Evolutionary conservation across 2,329 filamentous ascomycete genomes (phyloP).

Genomic region (Colletotrichum lentis): DNA sequence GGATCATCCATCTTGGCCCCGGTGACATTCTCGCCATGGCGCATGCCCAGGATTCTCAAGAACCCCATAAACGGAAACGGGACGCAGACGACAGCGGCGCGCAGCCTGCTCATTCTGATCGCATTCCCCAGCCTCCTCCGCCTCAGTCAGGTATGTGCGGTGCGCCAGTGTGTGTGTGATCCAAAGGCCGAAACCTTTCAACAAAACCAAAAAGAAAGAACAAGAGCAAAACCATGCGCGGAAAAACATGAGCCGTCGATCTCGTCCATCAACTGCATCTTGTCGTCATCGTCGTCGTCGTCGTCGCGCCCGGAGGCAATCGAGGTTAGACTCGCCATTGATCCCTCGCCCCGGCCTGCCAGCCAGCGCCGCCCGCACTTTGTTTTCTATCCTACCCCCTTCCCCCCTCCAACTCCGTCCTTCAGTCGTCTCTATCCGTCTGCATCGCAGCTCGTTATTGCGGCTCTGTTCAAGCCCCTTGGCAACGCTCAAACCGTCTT

Average conservation of each 20-base stretch:
- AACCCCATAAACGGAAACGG: constrained; percentile 59
- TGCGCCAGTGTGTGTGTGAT: constrained; percentile 37
- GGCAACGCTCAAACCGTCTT: constrained; percentile 9
- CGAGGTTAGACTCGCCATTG: constrained; percentile 38
- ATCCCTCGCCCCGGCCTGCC: constrained; percentile 37
- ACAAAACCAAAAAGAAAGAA: constrained; percentile 29
- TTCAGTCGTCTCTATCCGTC: constrained; percentile 7
- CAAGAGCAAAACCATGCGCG: constrained; percentile 25
- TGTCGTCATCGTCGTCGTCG: constrained; percentile 20
- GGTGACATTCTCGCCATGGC: constrained; percentile 48
- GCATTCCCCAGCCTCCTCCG: constrained; percentile 55
- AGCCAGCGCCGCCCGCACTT: constrained; percentile 34
- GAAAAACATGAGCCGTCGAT: constrained; percentile 33
- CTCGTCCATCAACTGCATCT: constrained; percentile 33
- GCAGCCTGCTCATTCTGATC: constrained; percentile 49
- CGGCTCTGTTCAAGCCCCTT: constrained; percentile 12
- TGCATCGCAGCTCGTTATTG: constrained; percentile 12
- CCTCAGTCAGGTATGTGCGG: constrained; percentile 56
- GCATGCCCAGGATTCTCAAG: constrained; percentile 50
- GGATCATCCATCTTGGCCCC: constrained; percentile 7
- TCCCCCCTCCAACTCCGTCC: not conserved
- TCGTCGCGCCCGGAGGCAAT: constrained; percentile 37
- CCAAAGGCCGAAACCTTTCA: constrained; percentile 29
- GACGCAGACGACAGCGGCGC: constrained; percentile 55
- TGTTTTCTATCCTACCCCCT: constrained; percentile 17